A percentile compares a stretch with the other conserved stretches of the same genome.
Conservation (phyloP, 192 early-diverging fungal species). For the Backusella tarrabulga region DNA sequence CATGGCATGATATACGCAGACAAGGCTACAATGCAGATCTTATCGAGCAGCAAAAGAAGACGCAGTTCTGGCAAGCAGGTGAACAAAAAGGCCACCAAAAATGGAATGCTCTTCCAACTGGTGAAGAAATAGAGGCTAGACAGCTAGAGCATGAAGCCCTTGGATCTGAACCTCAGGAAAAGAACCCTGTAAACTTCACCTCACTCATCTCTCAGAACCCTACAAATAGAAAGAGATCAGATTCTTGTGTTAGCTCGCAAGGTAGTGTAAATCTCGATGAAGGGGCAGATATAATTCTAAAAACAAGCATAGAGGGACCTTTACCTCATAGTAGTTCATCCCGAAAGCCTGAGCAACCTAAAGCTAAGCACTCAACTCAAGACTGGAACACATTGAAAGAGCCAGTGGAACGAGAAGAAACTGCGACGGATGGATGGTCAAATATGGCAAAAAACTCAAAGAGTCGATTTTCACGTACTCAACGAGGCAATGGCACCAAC, state of each 20-base stretch:
- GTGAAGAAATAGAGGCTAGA: not conserved
- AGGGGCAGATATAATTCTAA: not conserved
- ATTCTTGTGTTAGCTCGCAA: not conserved
- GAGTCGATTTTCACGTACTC: not conserved
- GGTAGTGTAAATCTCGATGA: not conserved
- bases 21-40: conserved; percentile 33
- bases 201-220: not conserved
- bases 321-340: not conserved
- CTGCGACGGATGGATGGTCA: not conserved
- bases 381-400: not conserved
- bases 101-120: conserved; percentile 17
- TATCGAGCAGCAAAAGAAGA: conserved; percentile 31
- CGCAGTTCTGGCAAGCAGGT: conserved; percentile 24
- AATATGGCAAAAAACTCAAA: not conserved
- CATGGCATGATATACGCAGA: conserved; percentile 22
- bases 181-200: not conserved
- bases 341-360: not conserved
- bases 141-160: not conserved
- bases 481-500: not conserved
- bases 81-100: conserved; percentile 10
- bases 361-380: not conserved
- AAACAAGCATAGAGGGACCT: not conserved
- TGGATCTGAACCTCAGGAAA: not conserved
- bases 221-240: not conserved
- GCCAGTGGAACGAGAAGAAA: not conserved